Evolutionary conservation across 805 yeast species (phyloP), one percentile per base, ranked within the genome.

Genomic region (Cyberlindnera mrakii): DNA sequence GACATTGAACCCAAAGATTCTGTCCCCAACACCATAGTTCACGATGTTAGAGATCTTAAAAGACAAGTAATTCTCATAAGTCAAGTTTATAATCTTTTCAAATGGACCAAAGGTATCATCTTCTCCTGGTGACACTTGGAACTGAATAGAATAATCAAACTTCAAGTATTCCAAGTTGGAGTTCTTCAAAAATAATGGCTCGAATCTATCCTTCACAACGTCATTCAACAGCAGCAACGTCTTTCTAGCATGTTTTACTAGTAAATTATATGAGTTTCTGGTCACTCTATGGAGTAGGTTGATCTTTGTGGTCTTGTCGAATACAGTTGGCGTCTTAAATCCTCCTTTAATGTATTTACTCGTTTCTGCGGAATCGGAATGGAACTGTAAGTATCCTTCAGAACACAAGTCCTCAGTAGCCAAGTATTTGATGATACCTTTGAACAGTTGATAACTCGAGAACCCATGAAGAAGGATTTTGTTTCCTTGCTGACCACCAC

Each of bases 401-500:
- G 68, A 57, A 42, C 74, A 67, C 39, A 90, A 63, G 61, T 89
- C 95, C 72, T 82, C 80, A 3, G 85, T 77, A 3, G 96, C 95
- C 47, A 91, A 59, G 57, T 84, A 90, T 54, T 80, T 79, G 44
- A 93, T 72, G 2, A 86, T 80, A 59, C 95, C 96, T 60, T 87
- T 90, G 70, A 93, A 93, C 40, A 93, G 68, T 66, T 93, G 99
- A 60, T 89, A 93, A 18, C 95, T 83, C 3, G 96, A 88, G 62
- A 85, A 91, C 0, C 98, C 99, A 53, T 82, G 83, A 32, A 89
- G 63, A 43, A 93, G 69, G 19, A 88, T 81, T 55, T 80, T 84
- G 54, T 82, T 83, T 13, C 95, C 93, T 51, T 71, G 72, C 6
- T 67, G 62, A 46, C 91, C 90, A 52, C 95, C 95, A 53, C 96